A percentile compares a stretch with the other conserved stretches of the same genome.
Conservation (phyloP, 139 green algal genomes). For the Nannochloris sp. region DNA sequence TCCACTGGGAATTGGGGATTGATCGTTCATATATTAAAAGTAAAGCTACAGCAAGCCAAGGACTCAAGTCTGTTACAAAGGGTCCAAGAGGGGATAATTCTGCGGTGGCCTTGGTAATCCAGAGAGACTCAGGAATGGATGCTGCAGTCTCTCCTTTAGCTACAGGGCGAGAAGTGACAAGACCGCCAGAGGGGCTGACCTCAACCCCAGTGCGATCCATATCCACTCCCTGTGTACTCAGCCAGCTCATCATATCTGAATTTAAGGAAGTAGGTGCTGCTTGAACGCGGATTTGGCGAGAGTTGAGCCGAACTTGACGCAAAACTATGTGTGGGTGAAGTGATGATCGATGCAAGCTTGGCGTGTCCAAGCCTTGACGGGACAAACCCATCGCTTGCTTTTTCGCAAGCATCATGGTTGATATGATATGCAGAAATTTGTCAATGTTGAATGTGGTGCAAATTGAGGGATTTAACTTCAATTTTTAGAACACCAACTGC, state of each 20-base stretch:
- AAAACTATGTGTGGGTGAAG: too few relatives aligned
- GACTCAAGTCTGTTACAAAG: conserved; percentile 33
- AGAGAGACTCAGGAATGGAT: conserved; percentile 30
- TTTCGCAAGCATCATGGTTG: too few relatives aligned
- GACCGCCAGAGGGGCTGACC: background rate
- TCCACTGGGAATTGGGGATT: conserved; percentile 22
- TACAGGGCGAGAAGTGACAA: conserved; percentile 6
- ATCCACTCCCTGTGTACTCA: conserved; percentile 17
- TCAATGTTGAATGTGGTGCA: too few relatives aligned
- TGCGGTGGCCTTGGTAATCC: conserved; percentile 30
- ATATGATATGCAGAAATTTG: too few relatives aligned
- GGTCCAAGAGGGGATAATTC: conserved; percentile 13
- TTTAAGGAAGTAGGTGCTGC: background rate
- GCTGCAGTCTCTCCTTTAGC: conserved; percentile 18
- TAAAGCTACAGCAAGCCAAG: conserved; percentile 70
- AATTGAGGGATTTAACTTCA: too few relatives aligned
- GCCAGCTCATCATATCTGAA: background rate
- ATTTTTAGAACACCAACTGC: too few relatives aligned
- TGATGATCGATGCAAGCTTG: too few relatives aligned
- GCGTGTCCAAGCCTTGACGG: too few relatives aligned
- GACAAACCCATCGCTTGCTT: too few relatives aligned
- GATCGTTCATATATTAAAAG: conserved; percentile 56
- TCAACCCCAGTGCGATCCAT: conserved; percentile 1
- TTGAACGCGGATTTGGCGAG: background rate
- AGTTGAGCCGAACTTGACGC: too few relatives aligned